Percentiles rank a stretch among this genome's conserved stretches.
These are phyloP conservation scores for Lathyrus tuberosus DNA, from an alignment of 306 rosid genomes.

Conservation along the genomic window DNA sequence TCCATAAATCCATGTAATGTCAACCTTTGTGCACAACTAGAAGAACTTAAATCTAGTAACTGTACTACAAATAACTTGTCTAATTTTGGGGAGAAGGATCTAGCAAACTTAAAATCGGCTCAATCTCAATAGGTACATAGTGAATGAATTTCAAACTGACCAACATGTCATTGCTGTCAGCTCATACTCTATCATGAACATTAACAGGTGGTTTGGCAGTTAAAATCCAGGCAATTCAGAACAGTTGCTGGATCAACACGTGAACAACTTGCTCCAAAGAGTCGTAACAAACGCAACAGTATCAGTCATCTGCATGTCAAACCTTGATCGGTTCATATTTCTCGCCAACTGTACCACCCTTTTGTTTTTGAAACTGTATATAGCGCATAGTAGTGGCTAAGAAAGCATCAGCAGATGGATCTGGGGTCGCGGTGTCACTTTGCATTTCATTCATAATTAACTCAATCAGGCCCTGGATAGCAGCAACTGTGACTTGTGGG, in stretches of 20 bases:
- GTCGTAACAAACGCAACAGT: conserved; percentile 14
- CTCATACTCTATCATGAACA: conserved; percentile 32
- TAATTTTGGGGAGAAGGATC: conserved; percentile 13
- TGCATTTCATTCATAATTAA: conserved; percentile 87
- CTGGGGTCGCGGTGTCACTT: conserved; percentile 64
- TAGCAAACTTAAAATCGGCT: conserved; percentile 12
- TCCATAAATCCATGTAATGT: conserved; percentile 17
- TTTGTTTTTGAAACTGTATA: conserved; percentile 88
- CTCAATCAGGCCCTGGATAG: conserved; percentile 81
- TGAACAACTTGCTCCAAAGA: conserved; percentile 31
- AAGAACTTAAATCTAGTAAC: conserved; percentile 34
- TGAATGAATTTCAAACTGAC: conserved; percentile 34
- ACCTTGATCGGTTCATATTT: conserved; percentile 83
- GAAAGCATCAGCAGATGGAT: conserved; percentile 84
- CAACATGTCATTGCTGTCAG: conserved; percentile 32
- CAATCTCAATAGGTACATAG: conserved; percentile 32
- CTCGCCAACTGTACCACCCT: conserved; percentile 87
- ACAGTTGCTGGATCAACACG: conserved; percentile 24
- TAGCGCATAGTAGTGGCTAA: conserved; percentile 84
- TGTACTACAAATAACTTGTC: conserved; percentile 35
- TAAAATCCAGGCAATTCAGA: conserved; percentile 36
- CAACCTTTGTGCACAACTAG: conserved; percentile 34
- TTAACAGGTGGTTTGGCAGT: conserved; percentile 35
- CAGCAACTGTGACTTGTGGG: conserved; percentile 76
- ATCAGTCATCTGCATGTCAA: conserved; percentile 36